Percentiles rank a stretch among this genome's conserved stretches.
Evolutionary conservation across 495 filamentous ascomycete genomes (phyloP).

Genomic region (Elasticomyces elasticus): DNA sequence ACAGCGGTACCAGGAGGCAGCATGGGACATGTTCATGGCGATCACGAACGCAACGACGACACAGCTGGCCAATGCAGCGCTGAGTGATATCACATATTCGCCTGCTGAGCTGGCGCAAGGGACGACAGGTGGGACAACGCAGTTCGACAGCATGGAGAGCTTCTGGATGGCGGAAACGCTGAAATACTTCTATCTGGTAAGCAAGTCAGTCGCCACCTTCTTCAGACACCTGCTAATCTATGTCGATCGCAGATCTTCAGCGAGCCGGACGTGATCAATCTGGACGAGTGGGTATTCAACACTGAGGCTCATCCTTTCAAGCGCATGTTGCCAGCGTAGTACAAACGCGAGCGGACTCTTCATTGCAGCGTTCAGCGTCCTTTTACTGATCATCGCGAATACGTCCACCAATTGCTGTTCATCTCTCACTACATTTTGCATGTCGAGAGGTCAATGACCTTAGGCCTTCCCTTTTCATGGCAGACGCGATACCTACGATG

Average conservation of each 20-base stretch:
- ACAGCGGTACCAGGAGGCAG: conserved; percentile 51
- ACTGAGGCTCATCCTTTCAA: conserved; percentile 45
- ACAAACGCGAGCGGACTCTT: neutral
- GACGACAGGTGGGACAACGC: conserved; percentile 8
- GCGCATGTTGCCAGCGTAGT: conserved; percentile 9
- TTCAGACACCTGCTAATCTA: too few relatives aligned
- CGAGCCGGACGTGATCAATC: conserved; percentile 38
- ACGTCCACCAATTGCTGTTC: neutral
- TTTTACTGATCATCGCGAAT: neutral
- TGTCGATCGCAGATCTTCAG: too few relatives aligned
- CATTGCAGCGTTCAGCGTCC: neutral
- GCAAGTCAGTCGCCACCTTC: too few relatives aligned
- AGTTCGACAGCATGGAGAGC: conserved; percentile 34
- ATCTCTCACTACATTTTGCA: too few relatives aligned
- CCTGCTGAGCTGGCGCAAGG: conserved; percentile 7
- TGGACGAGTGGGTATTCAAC: conserved; percentile 49
- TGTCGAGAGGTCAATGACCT: too few relatives aligned
- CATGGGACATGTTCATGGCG: conserved; percentile 67
- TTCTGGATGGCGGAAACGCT: conserved; percentile 44
- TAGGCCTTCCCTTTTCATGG: too few relatives aligned
- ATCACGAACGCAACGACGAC: conserved; percentile 38
- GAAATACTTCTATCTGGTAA: conserved; percentile 36
- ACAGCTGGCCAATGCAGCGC: conserved; percentile 28
- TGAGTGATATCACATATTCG: conserved; percentile 28
- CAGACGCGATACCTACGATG: too few relatives aligned